Evolutionary conservation across 331 rosid genomes (phyloP), one percentile per base, ranked within the genome.

Genomic region (Pyrus hybrid): DNA sequence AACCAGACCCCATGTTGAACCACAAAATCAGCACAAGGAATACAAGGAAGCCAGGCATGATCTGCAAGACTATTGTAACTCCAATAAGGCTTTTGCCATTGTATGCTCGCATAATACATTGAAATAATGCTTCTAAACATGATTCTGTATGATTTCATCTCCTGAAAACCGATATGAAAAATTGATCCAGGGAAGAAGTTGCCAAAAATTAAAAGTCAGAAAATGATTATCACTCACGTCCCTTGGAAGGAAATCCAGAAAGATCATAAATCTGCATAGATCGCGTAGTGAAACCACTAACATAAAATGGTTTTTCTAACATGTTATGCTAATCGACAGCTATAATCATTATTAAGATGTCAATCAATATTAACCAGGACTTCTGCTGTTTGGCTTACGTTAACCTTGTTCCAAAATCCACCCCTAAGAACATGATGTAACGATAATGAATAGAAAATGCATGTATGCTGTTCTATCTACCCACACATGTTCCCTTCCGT

Each of bases 121-220:
- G 91, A 47, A 83, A 90, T 60, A 94, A 77, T 80, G 97, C 97
- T 85, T 92, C 97, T 80, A 89, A 17, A 94, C 96, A 77, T 97
- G 96, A 83, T 94, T 94, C 21, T 81, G 82, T 83, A 94, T 94
- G 79, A 83, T 81, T 71, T 86, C 97, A 85, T 94, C 97, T 77
- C 86, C 97, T 28, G 99, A 81, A 63, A 94, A 96, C 99, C 79
- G 99, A 94, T 79, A 94, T 92, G 80, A 94, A 92, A 85, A 94
- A 92, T 73, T 94, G 99, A 87, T 94, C 92, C 99, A 92, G 96
- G 73, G 67, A 86, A 87, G 67, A 83, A 58, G 80, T 70, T 73
- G 53, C 88, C 82, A 74, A 77, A 82, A 71, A 71, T 65, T 68
- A 76, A 32, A 51, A 65, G 82, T 83, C 81, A 87, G 85, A 79